phyloP scores from a whole-genome alignment of 2,329 filamentous ascomycete species.

The Aspergillus pseudoviridinutans region DNA sequence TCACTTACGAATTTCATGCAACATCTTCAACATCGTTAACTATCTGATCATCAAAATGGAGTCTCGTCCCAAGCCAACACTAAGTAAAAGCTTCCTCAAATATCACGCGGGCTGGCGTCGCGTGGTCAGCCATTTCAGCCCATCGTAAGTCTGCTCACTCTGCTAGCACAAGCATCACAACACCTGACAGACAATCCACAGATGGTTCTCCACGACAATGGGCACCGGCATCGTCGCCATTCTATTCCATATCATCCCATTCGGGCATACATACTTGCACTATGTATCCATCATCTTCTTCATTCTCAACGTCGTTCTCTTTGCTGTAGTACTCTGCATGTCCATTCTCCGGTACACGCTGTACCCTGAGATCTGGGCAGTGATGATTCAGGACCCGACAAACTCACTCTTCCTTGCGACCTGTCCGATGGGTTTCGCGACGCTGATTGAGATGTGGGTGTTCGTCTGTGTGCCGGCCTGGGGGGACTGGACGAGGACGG shows the following conservation, averaged over 20 bases:
- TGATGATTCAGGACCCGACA: conserved; percentile 61
- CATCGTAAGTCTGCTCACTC: conserved; percentile 43
- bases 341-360: conserved; percentile 57
- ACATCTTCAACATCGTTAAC: neutral
- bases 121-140: conserved; percentile 52
- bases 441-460: conserved; percentile 60
- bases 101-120: conserved; percentile 29
- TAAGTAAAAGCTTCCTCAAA: conserved; percentile 7
- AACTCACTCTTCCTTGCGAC: conserved; percentile 64
- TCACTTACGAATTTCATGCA: neutral
- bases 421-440: conserved; percentile 62
- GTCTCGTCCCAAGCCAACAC: neutral
- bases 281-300: conserved; percentile 61
- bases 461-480: conserved; percentile 54
- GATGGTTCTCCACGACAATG: conserved; percentile 62
- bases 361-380: conserved; percentile 60
- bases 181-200: conserved; percentile 9
- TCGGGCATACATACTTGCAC: conserved; percentile 54
- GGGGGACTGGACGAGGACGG: conserved; percentile 49
- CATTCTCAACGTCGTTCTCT: conserved; percentile 56
- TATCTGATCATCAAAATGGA: neutral
- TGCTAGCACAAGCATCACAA: neutral
- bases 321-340: conserved; percentile 51
- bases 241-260: conserved; percentile 60
- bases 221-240: conserved; percentile 66